Base-by-base conservation (phyloP, 441 rosid genomes). In the Gossypium schwendimanii region DNA sequence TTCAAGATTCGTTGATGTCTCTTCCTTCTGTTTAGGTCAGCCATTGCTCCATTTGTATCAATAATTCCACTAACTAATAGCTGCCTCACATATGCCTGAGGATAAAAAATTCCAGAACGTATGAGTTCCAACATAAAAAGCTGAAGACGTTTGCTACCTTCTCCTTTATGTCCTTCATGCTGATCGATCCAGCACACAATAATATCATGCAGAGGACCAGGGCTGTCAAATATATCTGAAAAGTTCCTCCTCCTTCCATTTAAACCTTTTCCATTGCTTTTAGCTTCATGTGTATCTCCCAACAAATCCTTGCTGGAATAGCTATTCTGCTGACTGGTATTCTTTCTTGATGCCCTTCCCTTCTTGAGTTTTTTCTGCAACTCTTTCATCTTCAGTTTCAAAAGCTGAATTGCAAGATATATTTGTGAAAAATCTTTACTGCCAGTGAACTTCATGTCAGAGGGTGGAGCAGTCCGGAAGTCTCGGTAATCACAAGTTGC, bases 161-260 rank as follows among this genome's bases (percentile, higher is more conserved):
- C 90, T 72, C 94, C 90, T 74, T 78, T 88, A 66, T 85, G 87
- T 63, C 86, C 87, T 79, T 92, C 98, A 73, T 96, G 99, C 79
- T 92, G 99, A 85, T 96, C 99, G 61, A 96, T 92, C 98, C 98
- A 96, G 77, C 98, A 96, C 26, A 94, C 98, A 58, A 91, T 78
- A 81, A 89, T 85, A 82, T 96, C 99, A 79, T 96, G 99, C 66
- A 96, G 79, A 45, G 97, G 91, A 50, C 99, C 91, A 6, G 98
- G 98, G 73, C 98, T 94, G 81, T 92, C 92, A 80, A 91, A 94
- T 62, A 89, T 74, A 81, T 88, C 91, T 24, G 85, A 69, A 17
- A 77, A 71, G 55, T 57, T 75, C 50, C 52, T 44, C 63, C 45
- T 72, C 75, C 74, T 81, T 54, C 63, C 74, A 63, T 61, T 75